phyloP scores from a whole-genome alignment of 306 rosid species.

The Purshia tridentata region DNA sequence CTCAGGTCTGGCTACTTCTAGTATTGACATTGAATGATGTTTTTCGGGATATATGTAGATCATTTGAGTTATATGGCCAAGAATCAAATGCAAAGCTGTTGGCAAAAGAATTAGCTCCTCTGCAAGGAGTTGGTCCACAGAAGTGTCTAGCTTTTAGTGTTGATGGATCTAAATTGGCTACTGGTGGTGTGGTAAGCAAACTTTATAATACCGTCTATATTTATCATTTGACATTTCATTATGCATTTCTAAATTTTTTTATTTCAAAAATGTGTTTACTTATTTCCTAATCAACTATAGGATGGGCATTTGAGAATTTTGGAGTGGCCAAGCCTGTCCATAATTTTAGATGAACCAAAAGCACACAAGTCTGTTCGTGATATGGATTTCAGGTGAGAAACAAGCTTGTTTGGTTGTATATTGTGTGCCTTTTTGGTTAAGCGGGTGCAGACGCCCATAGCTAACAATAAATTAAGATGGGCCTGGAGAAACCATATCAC shows the following conservation, averaged over 20 bases:
- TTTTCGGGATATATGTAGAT: constrained; percentile 38
- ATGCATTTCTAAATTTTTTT: background rate
- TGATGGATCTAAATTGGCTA: constrained; percentile 90
- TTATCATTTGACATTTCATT: constrained; percentile 6
- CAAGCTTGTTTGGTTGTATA: background rate
- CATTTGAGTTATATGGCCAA: constrained; percentile 57
- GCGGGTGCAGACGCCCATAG: no score
- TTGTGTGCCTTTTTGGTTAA: background rate
- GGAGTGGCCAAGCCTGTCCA: constrained; percentile 74
- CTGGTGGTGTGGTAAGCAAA: constrained; percentile 76
- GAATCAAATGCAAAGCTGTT: constrained; percentile 59
- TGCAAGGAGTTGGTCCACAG: constrained; percentile 60
- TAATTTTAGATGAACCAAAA: constrained; percentile 78
- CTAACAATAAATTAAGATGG: no score
- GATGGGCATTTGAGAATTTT: constrained; percentile 86
- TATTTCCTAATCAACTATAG: constrained; percentile 40
- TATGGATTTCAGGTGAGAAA: constrained; percentile 83
- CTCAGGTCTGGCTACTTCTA: background rate
- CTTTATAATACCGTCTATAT: constrained; percentile 14
- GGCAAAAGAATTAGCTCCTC: constrained; percentile 57
- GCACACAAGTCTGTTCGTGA: constrained; percentile 81
- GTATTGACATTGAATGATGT: constrained; percentile 3
- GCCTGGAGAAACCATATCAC: no score
- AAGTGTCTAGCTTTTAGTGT: constrained; percentile 76
- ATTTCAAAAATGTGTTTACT: constrained; percentile 12